Base-by-base conservation (phyloP, 2,329 filamentous ascomycete species). In the Diaporthe longicolla region DNA sequence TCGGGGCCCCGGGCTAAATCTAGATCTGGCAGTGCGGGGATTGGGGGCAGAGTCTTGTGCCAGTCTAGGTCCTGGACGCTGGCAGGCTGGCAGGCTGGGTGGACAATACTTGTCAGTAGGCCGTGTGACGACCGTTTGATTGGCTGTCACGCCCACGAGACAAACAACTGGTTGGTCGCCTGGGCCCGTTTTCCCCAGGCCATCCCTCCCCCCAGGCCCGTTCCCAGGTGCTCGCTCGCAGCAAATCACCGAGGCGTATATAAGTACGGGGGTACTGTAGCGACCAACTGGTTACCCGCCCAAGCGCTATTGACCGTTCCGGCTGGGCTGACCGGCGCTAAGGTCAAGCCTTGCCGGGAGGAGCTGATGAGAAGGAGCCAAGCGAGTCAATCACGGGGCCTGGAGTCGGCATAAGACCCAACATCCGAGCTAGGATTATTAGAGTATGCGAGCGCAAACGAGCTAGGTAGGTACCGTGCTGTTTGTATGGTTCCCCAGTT, bases 291-390 rank as follows among this genome's bases (percentile, higher is more conserved):
- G 40, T 15, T n/a, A 48, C 19, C 26, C 24, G 58, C 7, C 19
- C 58, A 24, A 40, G 63, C 63, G 48, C 63, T 68, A 68, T 24
- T 32, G 32, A 68, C 63, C 45, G 17, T 68, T 68, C 32, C 45
- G 63, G 63, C 11, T 52, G 45, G 48, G 32, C 63, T 54, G 63
- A 68, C 63, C 48, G 63, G 32, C 48, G 63, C 63, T 68, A 68
- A 52, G 17, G 29, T 17, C 11, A 45, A 24, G 29, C 43, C 45
- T n/a, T 10, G 10, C 26, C 26, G 29, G 61, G 29, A 66, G 29
- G 61, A 54, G 63, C 45, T 24, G 48, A 26, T 24, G 29, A 52
- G 21, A 26, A 29, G 21, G 63, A 40, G 63, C 21, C 32, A 17
- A 26, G 63, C 26, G 29, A 66, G 45, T 37, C 63, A 37, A 37